phyloP scores from a whole-genome alignment of 1,284 basidiomycete genomes.

The Puccinia horiana region DNA sequence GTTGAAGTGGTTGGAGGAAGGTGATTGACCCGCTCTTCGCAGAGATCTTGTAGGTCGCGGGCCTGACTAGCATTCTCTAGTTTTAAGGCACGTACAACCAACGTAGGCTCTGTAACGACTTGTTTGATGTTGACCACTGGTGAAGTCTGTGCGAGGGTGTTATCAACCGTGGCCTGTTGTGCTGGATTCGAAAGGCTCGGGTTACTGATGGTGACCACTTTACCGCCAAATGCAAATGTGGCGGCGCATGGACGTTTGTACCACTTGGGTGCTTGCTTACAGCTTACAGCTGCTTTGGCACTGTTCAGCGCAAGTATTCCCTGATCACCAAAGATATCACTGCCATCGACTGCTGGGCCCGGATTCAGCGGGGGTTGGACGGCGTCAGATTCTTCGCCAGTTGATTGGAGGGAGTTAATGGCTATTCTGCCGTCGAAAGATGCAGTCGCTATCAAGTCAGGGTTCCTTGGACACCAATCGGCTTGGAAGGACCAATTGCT shows the following conservation, averaged over 20 bases:
- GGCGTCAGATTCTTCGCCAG: conserved; percentile 65
- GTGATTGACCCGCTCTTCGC: conserved; percentile 65
- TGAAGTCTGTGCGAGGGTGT: conserved; percentile 72
- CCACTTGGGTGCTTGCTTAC: conserved; percentile 94
- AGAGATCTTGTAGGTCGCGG: conserved; percentile 68
- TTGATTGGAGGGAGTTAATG: conserved; percentile 86
- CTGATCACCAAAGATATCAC: conserved; percentile 74
- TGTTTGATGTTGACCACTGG: conserved; percentile 63
- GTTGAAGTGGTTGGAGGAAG: conserved; percentile 58
- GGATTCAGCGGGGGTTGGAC: conserved; percentile 53
- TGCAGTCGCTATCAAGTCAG: conserved; percentile 78
- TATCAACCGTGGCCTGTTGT: conserved; percentile 63
- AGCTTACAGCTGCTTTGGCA: conserved; percentile 66
- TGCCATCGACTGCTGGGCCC: conserved; percentile 66
- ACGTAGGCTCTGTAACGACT: conserved; percentile 73
- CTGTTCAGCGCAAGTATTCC: conserved; percentile 61
- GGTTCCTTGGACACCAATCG: conserved; percentile 93
- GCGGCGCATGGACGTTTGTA: conserved; percentile 77
- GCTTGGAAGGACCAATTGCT: conserved; percentile 98
- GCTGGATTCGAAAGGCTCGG: conserved; percentile 63
- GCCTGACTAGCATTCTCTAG: conserved; percentile 71
- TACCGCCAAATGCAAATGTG: conserved; percentile 90
- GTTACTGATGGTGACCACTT: conserved; percentile 69
- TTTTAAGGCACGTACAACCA: conserved; percentile 75
- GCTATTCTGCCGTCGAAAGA: conserved; percentile 79